phyloP scores from a whole-genome alignment of 306 rosid species.

The Delonix regia region DNA sequence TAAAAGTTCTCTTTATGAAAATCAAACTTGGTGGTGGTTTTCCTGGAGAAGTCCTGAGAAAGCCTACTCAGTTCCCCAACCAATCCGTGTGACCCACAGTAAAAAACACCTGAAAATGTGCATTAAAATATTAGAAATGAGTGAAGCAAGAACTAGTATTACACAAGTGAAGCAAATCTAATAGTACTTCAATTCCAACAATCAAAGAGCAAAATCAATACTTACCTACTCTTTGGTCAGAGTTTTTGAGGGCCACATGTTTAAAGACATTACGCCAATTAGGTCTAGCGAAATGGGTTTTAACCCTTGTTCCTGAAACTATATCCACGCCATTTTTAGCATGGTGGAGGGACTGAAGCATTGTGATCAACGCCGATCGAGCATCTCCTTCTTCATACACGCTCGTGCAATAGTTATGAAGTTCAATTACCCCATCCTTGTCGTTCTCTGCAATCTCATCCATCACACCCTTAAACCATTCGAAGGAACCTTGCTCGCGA shows the following conservation, averaged over 20 bases:
- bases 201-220: constrained; percentile 14
- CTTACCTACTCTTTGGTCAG: constrained; percentile 79
- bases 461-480: constrained; percentile 92
- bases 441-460: constrained; percentile 81
- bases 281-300: constrained; percentile 84
- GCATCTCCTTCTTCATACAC: constrained; percentile 95
- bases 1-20: constrained; percentile 87
- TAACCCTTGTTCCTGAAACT: constrained; percentile 80
- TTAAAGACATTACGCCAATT: constrained; percentile 85
- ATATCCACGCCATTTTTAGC: constrained; percentile 81
- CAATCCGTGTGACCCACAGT: constrained; percentile 74
- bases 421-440: constrained; percentile 61
- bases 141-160: neutral
- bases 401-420: constrained; percentile 86
- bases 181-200: neutral
- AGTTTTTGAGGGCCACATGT: constrained; percentile 62
- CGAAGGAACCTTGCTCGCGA: constrained; percentile 88
- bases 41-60: constrained; percentile 77
- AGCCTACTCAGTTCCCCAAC: constrained; percentile 71
- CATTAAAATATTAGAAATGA: neutral
- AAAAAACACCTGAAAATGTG: constrained; percentile 75
- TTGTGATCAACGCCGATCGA: constrained; percentile 79
- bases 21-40: constrained; percentile 81
- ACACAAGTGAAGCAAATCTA: neutral
- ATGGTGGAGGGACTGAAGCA: constrained; percentile 86